Evolutionary conservation across 208 protist species (phyloP).

Genomic region (Crithidia acanthocephali): DNA sequence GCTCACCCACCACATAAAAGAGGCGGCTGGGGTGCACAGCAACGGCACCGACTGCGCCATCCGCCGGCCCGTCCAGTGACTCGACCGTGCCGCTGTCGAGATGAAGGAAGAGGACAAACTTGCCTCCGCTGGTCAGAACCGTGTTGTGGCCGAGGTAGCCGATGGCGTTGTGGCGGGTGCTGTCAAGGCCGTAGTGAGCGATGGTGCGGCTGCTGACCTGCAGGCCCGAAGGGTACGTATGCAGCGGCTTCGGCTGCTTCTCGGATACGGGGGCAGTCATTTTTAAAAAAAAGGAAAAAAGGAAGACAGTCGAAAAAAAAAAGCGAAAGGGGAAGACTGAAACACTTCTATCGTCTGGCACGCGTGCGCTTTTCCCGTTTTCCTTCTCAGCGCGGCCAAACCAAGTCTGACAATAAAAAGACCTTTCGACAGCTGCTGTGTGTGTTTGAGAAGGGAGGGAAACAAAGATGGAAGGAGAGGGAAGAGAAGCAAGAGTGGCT

Average conservation of each 20-base stretch:
- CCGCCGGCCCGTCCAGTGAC: conserved; percentile 53
- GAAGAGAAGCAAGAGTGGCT: no score
- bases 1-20: conserved; percentile 89
- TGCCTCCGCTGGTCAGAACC: conserved; percentile 74
- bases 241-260: conserved; percentile 53
- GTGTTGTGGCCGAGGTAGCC: conserved; percentile 56
- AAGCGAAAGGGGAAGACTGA: no score
- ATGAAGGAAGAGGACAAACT: conserved; percentile 88
- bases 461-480: no score
- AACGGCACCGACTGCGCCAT: conserved; percentile 68
- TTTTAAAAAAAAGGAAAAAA: not conserved
- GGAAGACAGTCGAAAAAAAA: conserved; percentile 6
- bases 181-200: conserved; percentile 77
- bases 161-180: conserved; percentile 66
- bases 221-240: conserved; percentile 60
- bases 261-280: not conserved
- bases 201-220: conserved; percentile 42
- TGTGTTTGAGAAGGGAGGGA: no score
- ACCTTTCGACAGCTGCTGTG: no score
- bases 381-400: no score
- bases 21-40: conserved; percentile 67
- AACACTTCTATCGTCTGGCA: no score
- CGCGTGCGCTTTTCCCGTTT: no score
- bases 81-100: conserved; percentile 52
- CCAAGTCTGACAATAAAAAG: no score